Evolutionary conservation across 345 rosid species (phyloP).

Genomic region (Gynandropsis gynandra): DNA sequence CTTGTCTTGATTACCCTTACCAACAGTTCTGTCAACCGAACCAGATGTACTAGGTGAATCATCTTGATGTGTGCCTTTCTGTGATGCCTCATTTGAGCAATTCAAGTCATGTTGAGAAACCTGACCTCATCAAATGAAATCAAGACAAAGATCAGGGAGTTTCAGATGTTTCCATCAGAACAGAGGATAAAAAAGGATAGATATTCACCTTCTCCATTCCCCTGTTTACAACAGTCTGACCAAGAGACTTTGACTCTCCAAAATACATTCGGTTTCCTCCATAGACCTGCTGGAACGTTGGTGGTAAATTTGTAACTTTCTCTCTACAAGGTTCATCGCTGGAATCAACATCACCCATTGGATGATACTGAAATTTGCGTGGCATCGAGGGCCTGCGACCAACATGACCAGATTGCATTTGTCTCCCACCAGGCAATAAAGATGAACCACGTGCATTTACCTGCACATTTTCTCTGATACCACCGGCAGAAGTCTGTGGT

Average conservation of each 20-base stretch:
- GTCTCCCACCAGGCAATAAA: constrained; percentile 38
- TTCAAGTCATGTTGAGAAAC: constrained; percentile 36
- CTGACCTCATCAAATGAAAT: constrained; percentile 28
- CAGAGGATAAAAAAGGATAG: background rate
- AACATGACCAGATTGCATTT: constrained; percentile 36
- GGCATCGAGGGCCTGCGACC: constrained; percentile 37
- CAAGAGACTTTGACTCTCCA: constrained; percentile 36
- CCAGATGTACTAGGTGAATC: constrained; percentile 34
- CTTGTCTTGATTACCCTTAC: constrained; percentile 32
- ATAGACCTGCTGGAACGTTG: constrained; percentile 30
- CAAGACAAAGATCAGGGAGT: constrained; percentile 16
- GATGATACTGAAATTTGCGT: constrained; percentile 86
- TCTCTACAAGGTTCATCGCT: constrained; percentile 41
- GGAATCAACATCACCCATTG: constrained; percentile 75
- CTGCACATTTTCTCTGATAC: constrained; percentile 37
- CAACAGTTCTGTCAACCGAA: constrained; percentile 35
- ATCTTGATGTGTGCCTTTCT: constrained; percentile 35
- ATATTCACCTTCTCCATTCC: constrained; percentile 46
- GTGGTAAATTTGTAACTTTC: constrained; percentile 27
- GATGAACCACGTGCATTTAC: constrained; percentile 38
- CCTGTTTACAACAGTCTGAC: constrained; percentile 34
- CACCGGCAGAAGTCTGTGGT: constrained; percentile 28
- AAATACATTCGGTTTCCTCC: constrained; percentile 29
- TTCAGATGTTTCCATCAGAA: background rate
- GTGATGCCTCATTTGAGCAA: constrained; percentile 30